A percentile compares a stretch with the other conserved stretches of the same genome.
phyloP scores from a whole-genome alignment of 78 protist genomes.

The Dictyostelium purpureum region DNA sequence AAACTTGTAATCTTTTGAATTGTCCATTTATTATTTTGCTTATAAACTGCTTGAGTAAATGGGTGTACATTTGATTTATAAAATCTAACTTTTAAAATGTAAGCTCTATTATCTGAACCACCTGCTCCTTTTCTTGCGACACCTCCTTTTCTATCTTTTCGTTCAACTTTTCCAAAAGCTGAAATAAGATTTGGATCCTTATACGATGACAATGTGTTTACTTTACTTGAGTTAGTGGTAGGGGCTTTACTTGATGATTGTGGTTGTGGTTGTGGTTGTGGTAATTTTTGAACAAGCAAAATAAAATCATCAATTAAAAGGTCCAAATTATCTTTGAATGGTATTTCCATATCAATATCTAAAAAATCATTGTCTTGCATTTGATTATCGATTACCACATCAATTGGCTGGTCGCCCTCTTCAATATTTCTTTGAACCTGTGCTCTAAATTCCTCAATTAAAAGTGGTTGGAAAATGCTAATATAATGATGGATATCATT shows the following conservation, averaged over 20 bases:
- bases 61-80: background rate
- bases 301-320: constrained; percentile 26
- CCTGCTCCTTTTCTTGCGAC: background rate
- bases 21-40: constrained; percentile 12
- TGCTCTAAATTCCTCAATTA: constrained; percentile 67
- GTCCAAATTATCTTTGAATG: background rate
- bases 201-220: too few species aligned
- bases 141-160: background rate
- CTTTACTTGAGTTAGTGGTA: too few species aligned
- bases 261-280: background rate
- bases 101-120: too few species aligned
- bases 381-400: background rate
- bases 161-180: constrained; percentile 62
- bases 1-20: constrained; percentile 34
- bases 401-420: background rate
- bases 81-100: background rate
- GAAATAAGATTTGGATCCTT: background rate
- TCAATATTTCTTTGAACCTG: constrained; percentile 36
- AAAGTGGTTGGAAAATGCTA: constrained; percentile 60
- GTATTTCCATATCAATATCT: background rate
- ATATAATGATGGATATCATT: constrained; percentile 46
- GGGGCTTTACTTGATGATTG: background rate
- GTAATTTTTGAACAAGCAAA: background rate
- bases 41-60: background rate
- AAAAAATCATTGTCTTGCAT: constrained; percentile 25